Conservation (phyloP, 2,329 filamentous ascomycete genomes). For the Cercospora sp. region DNA sequence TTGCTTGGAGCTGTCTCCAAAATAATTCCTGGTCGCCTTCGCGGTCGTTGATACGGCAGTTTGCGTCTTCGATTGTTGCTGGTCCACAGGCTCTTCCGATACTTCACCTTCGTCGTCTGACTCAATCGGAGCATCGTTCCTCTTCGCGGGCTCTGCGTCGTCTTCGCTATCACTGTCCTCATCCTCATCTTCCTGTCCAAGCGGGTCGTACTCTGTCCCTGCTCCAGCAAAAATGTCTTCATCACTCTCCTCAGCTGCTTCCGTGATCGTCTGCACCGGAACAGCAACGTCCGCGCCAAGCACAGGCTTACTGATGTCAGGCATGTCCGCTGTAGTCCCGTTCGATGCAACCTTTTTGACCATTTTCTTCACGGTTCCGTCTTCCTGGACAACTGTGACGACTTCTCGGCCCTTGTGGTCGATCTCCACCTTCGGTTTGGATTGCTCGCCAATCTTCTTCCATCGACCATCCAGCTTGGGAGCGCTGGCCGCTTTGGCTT, state of each 20-base stretch:
- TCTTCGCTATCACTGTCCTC: conserved; percentile 45
- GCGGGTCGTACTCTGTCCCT: conserved; percentile 61
- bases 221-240: conserved; percentile 64
- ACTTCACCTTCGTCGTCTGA: conserved; percentile 11
- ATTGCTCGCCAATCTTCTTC: conserved; percentile 47
- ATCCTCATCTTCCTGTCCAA: conserved; percentile 55
- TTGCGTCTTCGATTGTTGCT: background rate
- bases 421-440: conserved; percentile 57
- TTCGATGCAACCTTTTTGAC: conserved; percentile 52
- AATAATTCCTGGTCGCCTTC: conserved; percentile 39
- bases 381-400: conserved; percentile 58
- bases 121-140: background rate
- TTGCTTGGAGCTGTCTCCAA: conserved; percentile 32
- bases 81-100: background rate
- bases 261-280: conserved; percentile 21
- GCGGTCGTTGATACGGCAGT: background rate
- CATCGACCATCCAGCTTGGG: conserved; percentile 46
- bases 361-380: conserved; percentile 64
- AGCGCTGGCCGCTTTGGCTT: conserved; percentile 46
- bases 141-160: conserved; percentile 9
- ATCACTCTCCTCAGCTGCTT: conserved; percentile 42
- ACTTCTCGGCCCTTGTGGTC: conserved; percentile 59
- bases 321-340: conserved; percentile 26
- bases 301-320: conserved; percentile 34
- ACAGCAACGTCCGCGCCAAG: conserved; percentile 38